phyloP scores from a whole-genome alignment of 768 basidiomycete species.

The Fistulinella prunicolor region DNA sequence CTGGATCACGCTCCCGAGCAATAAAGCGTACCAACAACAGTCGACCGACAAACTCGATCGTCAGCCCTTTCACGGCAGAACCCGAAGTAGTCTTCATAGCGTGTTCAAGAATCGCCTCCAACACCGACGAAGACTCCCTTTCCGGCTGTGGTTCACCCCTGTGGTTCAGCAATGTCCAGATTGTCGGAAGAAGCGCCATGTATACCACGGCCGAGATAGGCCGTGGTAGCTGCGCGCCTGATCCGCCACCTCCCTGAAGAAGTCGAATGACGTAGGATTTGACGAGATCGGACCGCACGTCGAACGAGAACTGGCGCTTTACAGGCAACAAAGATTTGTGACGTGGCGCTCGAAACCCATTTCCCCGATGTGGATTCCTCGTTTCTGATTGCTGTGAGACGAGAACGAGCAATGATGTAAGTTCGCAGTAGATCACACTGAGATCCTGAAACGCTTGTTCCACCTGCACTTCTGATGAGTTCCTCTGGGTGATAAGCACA shows the following conservation, averaged over 20 bases:
- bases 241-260: slow-evolving; percentile 49
- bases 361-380: slow-evolving; percentile 4
- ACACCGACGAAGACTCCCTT: slow-evolving; percentile 32
- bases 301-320: slow-evolving; percentile 20
- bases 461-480: slow-evolving; percentile 39
- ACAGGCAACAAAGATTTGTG: slow-evolving; percentile 17
- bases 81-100: slow-evolving; percentile 55
- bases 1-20: background rate
- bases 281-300: slow-evolving; percentile 49
- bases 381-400: slow-evolving; percentile 20
- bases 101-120: slow-evolving; percentile 61
- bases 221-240: slow-evolving; percentile 43
- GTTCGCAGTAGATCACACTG: slow-evolving; percentile 75
- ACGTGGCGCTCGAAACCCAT: slow-evolving; percentile 8
- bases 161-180: slow-evolving; percentile 71
- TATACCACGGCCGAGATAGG: slow-evolving; percentile 59
- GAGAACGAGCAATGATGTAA: slow-evolving; percentile 62
- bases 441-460: slow-evolving; percentile 68
- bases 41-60: slow-evolving; percentile 73
- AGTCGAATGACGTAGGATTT: slow-evolving; percentile 59
- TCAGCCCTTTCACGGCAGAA: slow-evolving; percentile 60
- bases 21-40: slow-evolving; percentile 56
- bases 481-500: background rate
- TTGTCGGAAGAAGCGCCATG: slow-evolving; percentile 64
- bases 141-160: slow-evolving; percentile 24